Evolutionary conservation across 2,329 filamentous ascomycete genomes (phyloP).

Genomic region (Coniochaeta sp.): DNA sequence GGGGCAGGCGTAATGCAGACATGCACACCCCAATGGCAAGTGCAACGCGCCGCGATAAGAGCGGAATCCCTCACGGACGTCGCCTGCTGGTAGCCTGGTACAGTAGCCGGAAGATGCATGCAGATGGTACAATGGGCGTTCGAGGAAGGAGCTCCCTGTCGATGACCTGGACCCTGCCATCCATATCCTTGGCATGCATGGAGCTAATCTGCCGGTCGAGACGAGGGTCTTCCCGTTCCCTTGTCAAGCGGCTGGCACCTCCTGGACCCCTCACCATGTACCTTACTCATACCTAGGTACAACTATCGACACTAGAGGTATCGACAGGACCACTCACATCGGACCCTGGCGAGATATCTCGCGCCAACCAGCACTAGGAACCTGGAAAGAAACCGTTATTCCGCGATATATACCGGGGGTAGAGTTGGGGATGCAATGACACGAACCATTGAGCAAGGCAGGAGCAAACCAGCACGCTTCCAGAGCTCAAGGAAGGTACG

Average conservation of each 20-base stretch:
- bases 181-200: background rate
- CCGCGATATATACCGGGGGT: background rate
- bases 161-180: background rate
- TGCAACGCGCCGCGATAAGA: no score
- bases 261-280: background rate
- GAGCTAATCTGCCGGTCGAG: background rate
- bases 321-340: background rate
- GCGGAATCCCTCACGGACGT: no score
- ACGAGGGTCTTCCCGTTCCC: background rate
- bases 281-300: no score
- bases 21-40: no score
- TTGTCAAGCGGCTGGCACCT: background rate
- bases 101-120: no score
- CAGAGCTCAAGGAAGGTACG: background rate
- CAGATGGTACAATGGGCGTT: no score
- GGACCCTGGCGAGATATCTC: background rate
- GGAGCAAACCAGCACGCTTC: background rate
- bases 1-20: no score
- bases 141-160: no score
- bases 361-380: background rate
- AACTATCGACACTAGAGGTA: no score
- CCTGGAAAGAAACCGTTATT: background rate
- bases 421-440: no score
- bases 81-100: no score
- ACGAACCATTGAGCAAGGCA: no score